Evolutionary conservation across 805 yeast genomes (phyloP).

Genomic region (Yarrowia phangngaensis): DNA sequence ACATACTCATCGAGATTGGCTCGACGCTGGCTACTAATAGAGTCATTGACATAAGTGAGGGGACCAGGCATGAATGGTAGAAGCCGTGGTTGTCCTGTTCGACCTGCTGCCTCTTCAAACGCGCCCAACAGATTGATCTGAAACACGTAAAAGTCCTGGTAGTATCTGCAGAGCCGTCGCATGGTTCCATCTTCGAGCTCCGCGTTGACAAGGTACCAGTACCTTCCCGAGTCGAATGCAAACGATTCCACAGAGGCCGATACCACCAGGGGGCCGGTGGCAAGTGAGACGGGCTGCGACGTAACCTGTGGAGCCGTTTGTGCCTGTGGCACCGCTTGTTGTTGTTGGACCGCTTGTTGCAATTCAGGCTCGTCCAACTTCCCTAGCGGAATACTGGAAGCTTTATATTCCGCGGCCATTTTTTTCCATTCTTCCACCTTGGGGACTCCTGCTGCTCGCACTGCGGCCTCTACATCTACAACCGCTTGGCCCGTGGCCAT

Average conservation of each 20-base stretch:
- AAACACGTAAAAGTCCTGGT: constrained; percentile 93
- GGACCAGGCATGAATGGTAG: constrained; percentile 97
- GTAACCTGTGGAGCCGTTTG: constrained; percentile 5
- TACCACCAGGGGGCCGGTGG: constrained; percentile 41
- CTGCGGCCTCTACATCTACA: constrained; percentile 54
- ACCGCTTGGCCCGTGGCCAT: constrained; percentile 60
- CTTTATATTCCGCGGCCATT: constrained; percentile 86
- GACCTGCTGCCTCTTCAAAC: constrained; percentile 91
- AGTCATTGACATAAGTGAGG: constrained; percentile 80
- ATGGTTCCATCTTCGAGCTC: constrained; percentile 61
- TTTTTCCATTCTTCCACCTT: constrained; percentile 95
- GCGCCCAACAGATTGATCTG: constrained; percentile 77
- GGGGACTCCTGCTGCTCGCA: constrained; percentile 69
- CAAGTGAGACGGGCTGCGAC: not conserved
- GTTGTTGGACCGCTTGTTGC: constrained; percentile 9
- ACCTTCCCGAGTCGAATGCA: constrained; percentile 77
- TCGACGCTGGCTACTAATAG: constrained; percentile 53
- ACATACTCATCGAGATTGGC: constrained; percentile 56
- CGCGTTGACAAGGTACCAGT: constrained; percentile 77
- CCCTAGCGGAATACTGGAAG: constrained; percentile 69
- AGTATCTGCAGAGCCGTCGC: constrained; percentile 76
- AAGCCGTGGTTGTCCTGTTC: constrained; percentile 69
- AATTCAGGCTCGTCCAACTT: constrained; percentile 44
- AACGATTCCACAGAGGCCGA: constrained; percentile 75
- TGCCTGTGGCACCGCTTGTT: constrained; percentile 25